Percentiles rank a stretch among this genome's conserved stretches.
Conservation (phyloP, 495 filamentous ascomycete species). For the Peziza echinospora region DNA sequence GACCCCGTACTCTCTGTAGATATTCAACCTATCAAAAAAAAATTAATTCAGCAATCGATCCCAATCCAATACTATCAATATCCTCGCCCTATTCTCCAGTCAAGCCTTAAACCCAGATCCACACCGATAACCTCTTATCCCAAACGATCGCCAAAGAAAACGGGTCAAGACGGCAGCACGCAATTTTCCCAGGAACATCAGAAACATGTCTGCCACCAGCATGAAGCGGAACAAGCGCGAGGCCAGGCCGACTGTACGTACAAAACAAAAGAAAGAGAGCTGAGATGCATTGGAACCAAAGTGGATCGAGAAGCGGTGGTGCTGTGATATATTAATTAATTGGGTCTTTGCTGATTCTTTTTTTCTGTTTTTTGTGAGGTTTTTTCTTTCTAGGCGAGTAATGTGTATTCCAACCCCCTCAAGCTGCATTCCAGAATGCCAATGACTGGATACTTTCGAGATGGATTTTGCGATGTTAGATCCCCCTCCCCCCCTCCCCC, state of each 20-base stretch:
- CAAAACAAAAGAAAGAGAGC: too few species aligned
- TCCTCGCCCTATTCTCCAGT: too few species aligned
- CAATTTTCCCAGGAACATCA: too few species aligned
- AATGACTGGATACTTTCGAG: constrained; percentile 36
- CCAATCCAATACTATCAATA: too few species aligned
- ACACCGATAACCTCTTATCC: too few species aligned
- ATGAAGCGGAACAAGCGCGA: background rate
- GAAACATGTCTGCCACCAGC: background rate
- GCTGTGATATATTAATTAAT: background rate
- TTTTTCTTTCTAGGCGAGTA: constrained; percentile 6
- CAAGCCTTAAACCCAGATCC: too few species aligned
- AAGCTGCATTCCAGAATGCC: constrained; percentile 33
- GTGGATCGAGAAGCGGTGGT: background rate
- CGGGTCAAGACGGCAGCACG: too few species aligned
- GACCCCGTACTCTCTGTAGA: too few species aligned
- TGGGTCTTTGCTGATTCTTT: background rate
- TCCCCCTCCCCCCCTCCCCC: constrained; percentile 19
- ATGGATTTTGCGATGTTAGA: constrained; percentile 36
- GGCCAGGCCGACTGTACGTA: background rate
- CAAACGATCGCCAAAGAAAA: too few species aligned
- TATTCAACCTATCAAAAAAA: too few species aligned
- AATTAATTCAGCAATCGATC: too few species aligned
- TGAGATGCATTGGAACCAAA: background rate
- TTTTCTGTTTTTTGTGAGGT: background rate
- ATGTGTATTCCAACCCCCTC: constrained; percentile 35